Conservation (phyloP, 177 flowering plant species). For the Telopea speciosissima region DNA sequence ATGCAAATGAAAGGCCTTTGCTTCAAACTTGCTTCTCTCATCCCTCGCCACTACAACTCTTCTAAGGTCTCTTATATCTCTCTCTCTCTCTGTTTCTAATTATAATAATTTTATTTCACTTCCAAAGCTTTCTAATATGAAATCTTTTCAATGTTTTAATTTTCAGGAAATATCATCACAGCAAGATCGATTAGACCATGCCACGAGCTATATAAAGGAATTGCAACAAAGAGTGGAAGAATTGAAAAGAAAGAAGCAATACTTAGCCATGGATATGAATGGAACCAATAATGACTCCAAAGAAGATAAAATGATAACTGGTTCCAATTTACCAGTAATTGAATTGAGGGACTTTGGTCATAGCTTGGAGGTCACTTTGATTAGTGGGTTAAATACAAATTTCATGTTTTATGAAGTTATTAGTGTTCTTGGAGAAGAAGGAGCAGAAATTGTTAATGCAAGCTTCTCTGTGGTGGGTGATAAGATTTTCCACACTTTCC, state of each 20-base stretch:
- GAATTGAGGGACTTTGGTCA: slow-evolving; percentile 37
- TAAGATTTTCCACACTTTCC: slow-evolving; percentile 35
- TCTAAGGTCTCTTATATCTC: slow-evolving; percentile 19
- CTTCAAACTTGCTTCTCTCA: slow-evolving; percentile 35
- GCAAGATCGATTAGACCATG: slow-evolving; percentile 11
- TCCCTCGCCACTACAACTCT: slow-evolving; percentile 23
- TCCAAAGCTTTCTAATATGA: too few species aligned
- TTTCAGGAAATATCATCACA: slow-evolving; percentile 7
- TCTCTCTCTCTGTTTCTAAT: slow-evolving; percentile 1
- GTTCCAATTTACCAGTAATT: slow-evolving; percentile 19
- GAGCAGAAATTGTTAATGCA: slow-evolving; percentile 42
- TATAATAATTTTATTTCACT: too few species aligned
- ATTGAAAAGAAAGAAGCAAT: slow-evolving; percentile 7
- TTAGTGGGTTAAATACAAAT: slow-evolving; percentile 24
- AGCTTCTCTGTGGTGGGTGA: slow-evolving; percentile 28
- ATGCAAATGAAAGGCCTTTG: slow-evolving; percentile 41
- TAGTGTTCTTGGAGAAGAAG: slow-evolving; percentile 37
- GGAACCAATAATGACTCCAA: slow-evolving; percentile 1
- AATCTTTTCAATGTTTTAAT: too few species aligned
- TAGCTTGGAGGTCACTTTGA: slow-evolving; percentile 26
- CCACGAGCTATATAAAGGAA: slow-evolving; percentile 10
- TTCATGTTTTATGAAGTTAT: slow-evolving; percentile 33
- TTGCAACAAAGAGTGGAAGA: slow-evolving; percentile 8
- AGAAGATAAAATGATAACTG: neutral
- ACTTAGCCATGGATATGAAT: neutral